Evolutionary conservation across 805 yeast species (phyloP), one percentile per base, ranked within the genome.

Genomic region (Kockiozyma suomiensis): DNA sequence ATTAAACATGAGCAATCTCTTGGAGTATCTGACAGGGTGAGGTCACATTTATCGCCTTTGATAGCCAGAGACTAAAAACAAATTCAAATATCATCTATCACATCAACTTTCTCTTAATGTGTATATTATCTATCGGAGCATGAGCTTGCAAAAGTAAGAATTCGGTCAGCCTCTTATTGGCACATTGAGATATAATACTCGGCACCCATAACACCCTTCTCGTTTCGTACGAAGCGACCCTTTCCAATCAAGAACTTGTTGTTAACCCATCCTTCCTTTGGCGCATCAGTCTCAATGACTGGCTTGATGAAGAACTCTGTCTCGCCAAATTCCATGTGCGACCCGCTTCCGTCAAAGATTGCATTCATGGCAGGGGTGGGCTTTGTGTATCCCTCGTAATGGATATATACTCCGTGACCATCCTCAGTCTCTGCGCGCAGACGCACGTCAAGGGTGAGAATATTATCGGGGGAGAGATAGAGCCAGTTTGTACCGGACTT

Each of bases 191-290:
- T 71, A 63, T 74, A 76, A 74, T 84, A 85, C 72, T 85, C 87
- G 42, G 85, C 87, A 61, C 73, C 77, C 59, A 82, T 70, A 1
- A 38, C 65, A 21, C 81, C 84, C 5, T 74, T 68, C 3, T 70
- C 75, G 62, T 80, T 81, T 66, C 85, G 77, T 50, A 80, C 68
- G 67, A 84, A 84, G 59, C 86, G 77, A 35, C 90, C 89, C 69
- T 79, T 82, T 21, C 87, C 89, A 23, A 83, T 50, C 58, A 83
- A 75, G 65, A 77, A 81, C 69, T 80, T 78, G 49, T 73, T 69
- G 45, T 74, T 64, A 17, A 79, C 79, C 90, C 90, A 85, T 26
- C 61, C 59, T 54, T 65, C 69, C 64, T 75, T 70, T 68, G 80
- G 81, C 15, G 73, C 79, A 41, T 73, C 78, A 40, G 77, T 76